Base-by-base conservation (phyloP, 495 filamentous ascomycete genomes). In the Talaromyces adpressus region DNA sequence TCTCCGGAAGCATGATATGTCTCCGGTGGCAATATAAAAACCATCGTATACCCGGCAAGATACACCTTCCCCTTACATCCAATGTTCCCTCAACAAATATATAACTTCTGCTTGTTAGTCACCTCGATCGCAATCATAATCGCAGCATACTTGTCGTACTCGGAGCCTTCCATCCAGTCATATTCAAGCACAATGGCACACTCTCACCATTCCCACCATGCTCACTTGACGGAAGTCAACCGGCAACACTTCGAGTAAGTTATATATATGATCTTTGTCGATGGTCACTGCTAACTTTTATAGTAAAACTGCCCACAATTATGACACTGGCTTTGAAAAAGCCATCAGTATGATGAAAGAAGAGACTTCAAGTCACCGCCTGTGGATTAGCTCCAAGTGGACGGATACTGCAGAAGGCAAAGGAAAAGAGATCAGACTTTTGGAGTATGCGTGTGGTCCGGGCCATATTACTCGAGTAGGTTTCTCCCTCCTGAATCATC, bases 381-480 rank as follows among this genome's bases (percentile, higher is more conserved):
- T 81, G 34, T 91, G 88, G 80, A 82, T 90, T 61, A 86, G 84
- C 22, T 80, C 85, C 20, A 78, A 80, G 62, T 87, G 84, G 82
- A 75, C 70, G 14, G 75, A 80, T 34, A 76, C 73, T 11, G 73
- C 68, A 36, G 69, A 63, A 18, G 69, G 71, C 11, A 68, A 75
- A n/a, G 73, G 66, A 51, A 77, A 79, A 62, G 73, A 81, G 29
- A 75, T 89, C 51, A 78, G 81, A 34, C 68, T 91, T 57, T 75
- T 93, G 9, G 90, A 93, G 65, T 93, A 91, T 73, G 90, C 90
- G 53, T 91, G 87, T 63, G 90, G 90, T 3, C 85, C 88, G 18
- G 90, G 89, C 4, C 62, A 79, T 65, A 77, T 90, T 65, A 85
- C 84, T 6, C 73, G 79, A 64, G 83, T 84, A 68, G 67, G 79